Base-by-base conservation (phyloP, 2,329 filamentous ascomycete genomes). In the Cercospora sp. region DNA sequence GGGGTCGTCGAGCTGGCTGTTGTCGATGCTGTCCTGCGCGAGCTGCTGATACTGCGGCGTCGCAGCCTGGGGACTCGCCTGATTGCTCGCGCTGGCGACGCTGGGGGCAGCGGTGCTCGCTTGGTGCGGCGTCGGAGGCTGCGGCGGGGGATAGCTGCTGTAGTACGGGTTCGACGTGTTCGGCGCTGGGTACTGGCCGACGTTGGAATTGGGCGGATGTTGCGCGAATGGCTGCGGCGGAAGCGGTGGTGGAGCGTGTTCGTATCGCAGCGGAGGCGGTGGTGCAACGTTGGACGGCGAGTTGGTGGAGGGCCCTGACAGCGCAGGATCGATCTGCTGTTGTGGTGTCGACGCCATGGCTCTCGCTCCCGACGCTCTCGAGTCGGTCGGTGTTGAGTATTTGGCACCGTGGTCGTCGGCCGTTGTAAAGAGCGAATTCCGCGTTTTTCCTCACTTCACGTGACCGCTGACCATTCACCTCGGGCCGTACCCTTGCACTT, bases 161-260 rank as follows among this genome's bases (percentile, higher is more conserved):
- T 73, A 74, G 69, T 75, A 75, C 21, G 74, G 72, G 32, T 73
- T 70, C 21, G 72, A 70, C 30, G 64, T 66, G 24, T 49, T 58
- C 5, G 65, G 70, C 34, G 62, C 57, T 34, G 63, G 66, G 8
- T 66, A 60, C 45, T 49, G 32, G 12, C 49, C 61, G n/a, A 64
- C 61, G 61, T 64, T 57, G 28, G 62, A 57, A 34, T 21, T 40
- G 49, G 49, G 28, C 13, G 49, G 12, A 51, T 64, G 62, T n/a
- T 43, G 63, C 24, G 53, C 53, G 26, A 58, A 58, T n/a, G 53
- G 53, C 53, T 30, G 53, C 53, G 49, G 49, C 24, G 53, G 53
- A 24, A 26, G 53, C 10, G 53, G 26, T 28, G 53, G 53, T 3
- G 45, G 45, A 24, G 18, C 4, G 45, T 24, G 45, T 28, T 58